Evolutionary conservation across 768 basidiomycete species (phyloP), one percentile per base, ranked within the genome.

Genomic region (Podaxis mareebaensis): DNA sequence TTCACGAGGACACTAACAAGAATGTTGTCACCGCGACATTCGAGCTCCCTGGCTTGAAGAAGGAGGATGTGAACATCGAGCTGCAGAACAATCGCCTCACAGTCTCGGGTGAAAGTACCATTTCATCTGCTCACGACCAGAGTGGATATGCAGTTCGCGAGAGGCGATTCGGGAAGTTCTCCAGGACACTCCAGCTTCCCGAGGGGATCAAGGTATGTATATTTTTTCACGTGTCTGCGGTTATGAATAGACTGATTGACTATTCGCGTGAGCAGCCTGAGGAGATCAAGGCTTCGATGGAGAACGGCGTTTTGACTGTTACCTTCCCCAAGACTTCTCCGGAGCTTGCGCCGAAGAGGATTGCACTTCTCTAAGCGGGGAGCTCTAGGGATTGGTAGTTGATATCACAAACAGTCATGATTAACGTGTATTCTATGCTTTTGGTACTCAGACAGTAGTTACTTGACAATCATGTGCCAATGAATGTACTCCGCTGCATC

Each of bases 21-120:
- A 82, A 82, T 67, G 68, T 70, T 38, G 79, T 85, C 51, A 82
- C 79, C 1, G 85, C 84, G 46, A 70, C 76, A 15, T 83, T 86
- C 65, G 85, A 86, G 65, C 71, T 86, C 4, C 84, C 85, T 0
- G 84, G 84, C n/a, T 11, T 87, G 40, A 75, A 73, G 63, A 77
- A 79, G 22, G 79, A 83, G 44, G 72, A 85, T 64, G 74, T 85
- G 26, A 70, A 71, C 48, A 78, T 87, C 64, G 83, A 84, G 61
- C 65, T 83, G n/a, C 75, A 78, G 59, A 74, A 79, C 62, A 77
- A 79, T 65, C 72, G 77, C 3, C 78, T 86, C 49, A 79, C 69
- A 57, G 64, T 86, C 57, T 79, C 83, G 3, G 85, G 82, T 20
- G 81, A 86, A 71, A 70, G 62, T 20, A 73, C 67, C 33, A 33